Base-by-base conservation (phyloP, 306 rosid species). In the Vigna trinervia region DNA sequence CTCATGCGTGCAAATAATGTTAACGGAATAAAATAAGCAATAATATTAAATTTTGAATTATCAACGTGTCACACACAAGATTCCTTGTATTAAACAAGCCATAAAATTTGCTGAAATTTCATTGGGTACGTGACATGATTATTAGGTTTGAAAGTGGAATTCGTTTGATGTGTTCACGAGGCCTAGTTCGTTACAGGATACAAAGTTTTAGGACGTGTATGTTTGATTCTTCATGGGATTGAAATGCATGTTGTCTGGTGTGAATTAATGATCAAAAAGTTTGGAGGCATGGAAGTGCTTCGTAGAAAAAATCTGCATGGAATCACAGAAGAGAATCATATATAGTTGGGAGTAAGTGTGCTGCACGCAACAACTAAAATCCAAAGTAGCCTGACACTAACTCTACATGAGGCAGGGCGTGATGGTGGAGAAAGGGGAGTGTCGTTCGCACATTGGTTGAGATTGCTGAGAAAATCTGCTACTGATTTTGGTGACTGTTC, bases 311-410 rank as follows among this genome's bases (percentile, higher is more conserved):
- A 9, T 20, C 7, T 45, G 4, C 30, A 74, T 74, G 60, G 78
- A 59, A 60, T 61, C 69, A 53, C 48, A 11, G 15, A 56, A 6
- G 12, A n/a, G 22, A 51, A 51, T 15, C 6, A 2, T 0, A 20
- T 20, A 20, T 50, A 6, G 20, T 50, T 14, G 54, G 26, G 8
- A 52, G 58, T 12, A 50, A 30, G 71, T 17, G 64, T n/a, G n/a
- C 63, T 26, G 50, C 30, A 47, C 70, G 50, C 70, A 69, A 58
- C 43, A 28, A 30, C 71, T n/a, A 34, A 70, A 72, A 20, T 54
- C 59, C 74, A 28, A 63, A 73, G 30, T 52, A 65, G 36, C 34
- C 43, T 58, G 71, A 2, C 20, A 12, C 12, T 43, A 14, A 12
- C 12, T 43, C 53, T 20, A 23, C 0, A 22, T 57, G n/a, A 58